Evolutionary conservation across 1,284 basidiomycete species (phyloP), one percentile per base, ranked within the genome.

Genomic region (Ceratobasidium sp.): DNA sequence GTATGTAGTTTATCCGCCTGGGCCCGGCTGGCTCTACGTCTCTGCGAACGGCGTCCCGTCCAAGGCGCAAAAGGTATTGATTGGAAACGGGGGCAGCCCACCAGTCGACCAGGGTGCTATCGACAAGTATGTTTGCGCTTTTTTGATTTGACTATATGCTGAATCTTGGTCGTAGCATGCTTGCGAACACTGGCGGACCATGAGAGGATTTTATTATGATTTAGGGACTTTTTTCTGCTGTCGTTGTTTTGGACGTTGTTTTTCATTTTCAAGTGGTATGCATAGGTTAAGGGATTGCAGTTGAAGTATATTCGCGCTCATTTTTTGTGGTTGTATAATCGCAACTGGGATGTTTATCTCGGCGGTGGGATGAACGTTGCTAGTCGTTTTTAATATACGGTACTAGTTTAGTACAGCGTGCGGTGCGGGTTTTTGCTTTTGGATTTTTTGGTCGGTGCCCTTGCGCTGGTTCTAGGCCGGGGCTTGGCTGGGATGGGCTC

Each of bases 31-130:
- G 80, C 80, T 87, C 59, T 86, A 83, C 78, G 80, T 85, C 30
- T 82, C 85, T 52, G 84, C 89, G 38, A 87, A 89, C 79, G 88
- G 87, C 44, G 86, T 90, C 3, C 86, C 87, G 3, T 87, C 86
- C 69, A 80, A 82, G 27, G 89, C 88, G 18, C 83, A 83, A 59
- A 84, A 85, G 79, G 83, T 88, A 10, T 85, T 89, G 83, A 81
- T 89, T 69, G 89, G 89, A n/a, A 84, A 82, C 76, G 87, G 87
- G 5, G 59, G 27, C 2, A 74, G 80, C 5, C 82, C 82, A 20
- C 81, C 80, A n/a, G 80, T 81, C 5, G 79, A 80, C 54, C 59
- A 80, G 54, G 80, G 66, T 3, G 81, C 80, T 33, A 79, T 81
- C 27, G 78, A 79, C 33, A 79, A 79, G 79, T 79, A 59, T 0